Evolutionary conservation across 2,329 filamentous ascomycete genomes (phyloP).

Genomic region (Magnaporthiopsis poae): DNA sequence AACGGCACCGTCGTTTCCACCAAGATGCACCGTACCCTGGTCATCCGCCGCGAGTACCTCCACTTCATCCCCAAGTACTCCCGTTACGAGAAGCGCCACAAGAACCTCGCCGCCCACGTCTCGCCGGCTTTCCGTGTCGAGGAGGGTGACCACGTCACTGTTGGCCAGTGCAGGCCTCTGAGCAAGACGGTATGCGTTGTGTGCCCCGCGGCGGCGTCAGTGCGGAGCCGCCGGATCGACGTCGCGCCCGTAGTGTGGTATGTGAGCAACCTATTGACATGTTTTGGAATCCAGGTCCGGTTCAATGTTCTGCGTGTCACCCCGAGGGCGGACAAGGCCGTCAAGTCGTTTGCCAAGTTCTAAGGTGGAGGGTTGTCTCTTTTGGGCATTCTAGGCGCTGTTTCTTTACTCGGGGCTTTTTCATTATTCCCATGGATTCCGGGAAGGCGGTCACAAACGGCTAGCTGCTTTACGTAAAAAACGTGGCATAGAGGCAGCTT

Average conservation of each 20-base stretch:
- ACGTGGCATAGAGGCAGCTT: conserved; percentile 7
- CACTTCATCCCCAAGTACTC: conserved; percentile 99
- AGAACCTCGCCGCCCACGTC: conserved; percentile 98
- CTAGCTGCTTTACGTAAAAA: conserved; percentile 7
- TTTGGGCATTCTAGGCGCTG: conserved; percentile 8
- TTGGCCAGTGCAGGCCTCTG: conserved; percentile 97
- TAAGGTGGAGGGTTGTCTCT: conserved; percentile 40
- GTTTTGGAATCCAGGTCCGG: conserved; percentile 55
- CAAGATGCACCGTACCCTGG: conserved; percentile 99
- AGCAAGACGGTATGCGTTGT: conserved; percentile 87
- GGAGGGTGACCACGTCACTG: conserved; percentile 98
- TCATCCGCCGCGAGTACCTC: conserved; percentile 99
- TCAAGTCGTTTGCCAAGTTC: conserved; percentile 99
- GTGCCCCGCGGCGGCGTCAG: neutral
- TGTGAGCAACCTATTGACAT: neutral
- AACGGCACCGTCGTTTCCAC: conserved; percentile 98
- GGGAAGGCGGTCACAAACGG: conserved; percentile 7
- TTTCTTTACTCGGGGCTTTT: conserved; percentile 8
- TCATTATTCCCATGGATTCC: conserved; percentile 7
- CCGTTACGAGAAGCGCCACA: conserved; percentile 99
- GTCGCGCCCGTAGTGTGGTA: conserved; percentile 2
- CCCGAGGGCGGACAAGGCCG: conserved; percentile 89
- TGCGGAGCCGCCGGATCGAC: neutral
- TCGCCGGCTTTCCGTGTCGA: conserved; percentile 99
- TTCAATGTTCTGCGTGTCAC: conserved; percentile 99